phyloP scores from a whole-genome alignment of 805 yeast species.

The Brettanomyces bruxellensis region DNA sequence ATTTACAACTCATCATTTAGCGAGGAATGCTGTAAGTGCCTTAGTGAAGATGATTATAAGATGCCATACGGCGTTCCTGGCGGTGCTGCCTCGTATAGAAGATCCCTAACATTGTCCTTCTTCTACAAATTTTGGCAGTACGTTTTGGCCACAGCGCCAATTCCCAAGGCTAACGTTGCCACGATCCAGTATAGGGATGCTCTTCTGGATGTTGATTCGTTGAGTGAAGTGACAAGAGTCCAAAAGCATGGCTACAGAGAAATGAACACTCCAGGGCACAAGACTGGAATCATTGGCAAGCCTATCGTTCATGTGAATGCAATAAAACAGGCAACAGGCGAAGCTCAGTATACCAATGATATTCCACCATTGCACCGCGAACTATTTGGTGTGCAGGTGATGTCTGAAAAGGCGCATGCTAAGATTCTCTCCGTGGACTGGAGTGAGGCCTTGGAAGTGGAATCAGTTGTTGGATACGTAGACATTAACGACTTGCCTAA shows the following conservation, averaged over 20 bases:
- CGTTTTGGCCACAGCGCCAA: constrained; percentile 13
- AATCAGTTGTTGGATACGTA: constrained; percentile 32
- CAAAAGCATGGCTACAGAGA: constrained; percentile 31
- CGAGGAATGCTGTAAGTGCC: constrained; percentile 22
- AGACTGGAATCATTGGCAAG: constrained; percentile 30
- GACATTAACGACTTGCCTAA: constrained; percentile 31
- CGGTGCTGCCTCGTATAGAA: constrained; percentile 38
- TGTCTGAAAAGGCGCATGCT: constrained; percentile 35
- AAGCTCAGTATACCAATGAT: constrained; percentile 37
- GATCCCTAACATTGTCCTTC: constrained; percentile 35
- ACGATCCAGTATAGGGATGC: background rate
- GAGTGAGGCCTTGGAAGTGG: constrained; percentile 28
- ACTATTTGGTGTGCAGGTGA: constrained; percentile 34
- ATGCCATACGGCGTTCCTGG: constrained; percentile 38
- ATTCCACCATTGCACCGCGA: constrained; percentile 33
- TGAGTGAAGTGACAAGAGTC: constrained; percentile 28
- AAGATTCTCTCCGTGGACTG: constrained; percentile 32
- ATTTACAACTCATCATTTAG: constrained; percentile 18
- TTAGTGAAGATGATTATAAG: constrained; percentile 25
- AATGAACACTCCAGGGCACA: constrained; percentile 26
- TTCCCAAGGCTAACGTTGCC: constrained; percentile 2
- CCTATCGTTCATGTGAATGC: constrained; percentile 36
- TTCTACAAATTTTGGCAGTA: constrained; percentile 35
- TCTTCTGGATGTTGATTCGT: constrained; percentile 23
- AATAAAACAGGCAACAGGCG: constrained; percentile 38